These are phyloP conservation scores for Malus sylvestris DNA, from an alignment of 306 rosid genomes.

Conservation along the genomic window DNA sequence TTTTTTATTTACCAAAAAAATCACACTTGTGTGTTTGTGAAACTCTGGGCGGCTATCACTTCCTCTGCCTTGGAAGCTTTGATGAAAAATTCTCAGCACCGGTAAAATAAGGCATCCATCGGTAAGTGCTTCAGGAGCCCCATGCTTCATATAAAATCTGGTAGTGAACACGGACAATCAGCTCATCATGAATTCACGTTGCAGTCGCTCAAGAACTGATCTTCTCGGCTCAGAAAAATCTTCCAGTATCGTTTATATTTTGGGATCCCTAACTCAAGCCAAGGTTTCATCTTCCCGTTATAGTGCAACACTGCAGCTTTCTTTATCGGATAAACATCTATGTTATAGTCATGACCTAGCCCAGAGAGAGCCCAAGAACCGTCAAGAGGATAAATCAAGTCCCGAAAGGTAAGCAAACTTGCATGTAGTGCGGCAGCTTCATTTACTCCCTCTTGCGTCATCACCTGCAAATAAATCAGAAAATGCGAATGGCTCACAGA, in stretches of 20 bases:
- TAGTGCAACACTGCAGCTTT: slow-evolving; percentile 73
- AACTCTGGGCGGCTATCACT: slow-evolving; percentile 36
- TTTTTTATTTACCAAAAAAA: slow-evolving; percentile 53
- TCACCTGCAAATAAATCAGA: slow-evolving; percentile 36
- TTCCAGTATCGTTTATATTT: slow-evolving; percentile 71
- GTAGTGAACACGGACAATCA: slow-evolving; percentile 20
- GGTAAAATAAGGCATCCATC: slow-evolving; percentile 35
- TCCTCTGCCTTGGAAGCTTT: slow-evolving; percentile 29
- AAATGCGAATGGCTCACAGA: slow-evolving; percentile 4
- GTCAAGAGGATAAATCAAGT: slow-evolving; percentile 52
- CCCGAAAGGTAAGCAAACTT: slow-evolving; percentile 74
- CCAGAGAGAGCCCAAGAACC: slow-evolving; percentile 67
- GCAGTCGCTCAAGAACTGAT: slow-evolving; percentile 90
- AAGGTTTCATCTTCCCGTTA: slow-evolving; percentile 94
- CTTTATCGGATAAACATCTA: slow-evolving; percentile 34
- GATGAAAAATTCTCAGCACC: slow-evolving; percentile 33
- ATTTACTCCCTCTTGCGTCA: slow-evolving; percentile 23
- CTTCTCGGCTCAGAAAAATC: slow-evolving; percentile 66
- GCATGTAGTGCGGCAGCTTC: slow-evolving; percentile 54
- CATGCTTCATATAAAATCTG: slow-evolving; percentile 32
- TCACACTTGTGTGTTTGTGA: slow-evolving; percentile 36
- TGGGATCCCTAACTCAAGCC: slow-evolving; percentile 96
- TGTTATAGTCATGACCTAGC: slow-evolving; percentile 67
- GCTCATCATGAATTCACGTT: slow-evolving; percentile 65
- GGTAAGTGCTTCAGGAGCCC: slow-evolving; percentile 28